phyloP scores from a whole-genome alignment of 495 filamentous ascomycete genomes.

The Penicillium silybi region DNA sequence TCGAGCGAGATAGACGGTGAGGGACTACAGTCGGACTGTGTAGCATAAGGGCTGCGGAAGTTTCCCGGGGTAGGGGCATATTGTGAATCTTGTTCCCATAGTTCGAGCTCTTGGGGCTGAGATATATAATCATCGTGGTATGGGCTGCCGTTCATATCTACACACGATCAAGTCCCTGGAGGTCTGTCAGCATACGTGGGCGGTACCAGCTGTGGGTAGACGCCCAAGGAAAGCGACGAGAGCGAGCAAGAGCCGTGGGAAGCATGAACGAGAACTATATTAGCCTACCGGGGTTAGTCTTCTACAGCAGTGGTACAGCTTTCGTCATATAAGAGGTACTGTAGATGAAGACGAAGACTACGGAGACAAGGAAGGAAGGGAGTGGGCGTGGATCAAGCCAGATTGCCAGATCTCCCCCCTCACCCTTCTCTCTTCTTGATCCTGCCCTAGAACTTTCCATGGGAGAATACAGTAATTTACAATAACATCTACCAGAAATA shows the following conservation, averaged over 20 bases:
- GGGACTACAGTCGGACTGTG: background rate
- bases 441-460: background rate
- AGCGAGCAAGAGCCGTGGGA: background rate
- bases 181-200: background rate
- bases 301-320: background rate
- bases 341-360: background rate
- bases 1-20: background rate
- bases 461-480: conserved; percentile 1
- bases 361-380: background rate
- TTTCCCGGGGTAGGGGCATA: conserved; percentile 1
- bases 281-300: background rate
- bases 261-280: background rate
- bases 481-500: background rate
- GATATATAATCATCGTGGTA: background rate
- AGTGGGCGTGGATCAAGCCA: background rate
- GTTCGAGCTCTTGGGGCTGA: conserved; percentile 1
- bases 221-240: background rate
- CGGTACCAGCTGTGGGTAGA: background rate
- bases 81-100: background rate
- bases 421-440: background rate
- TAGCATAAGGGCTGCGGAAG: background rate
- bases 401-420: background rate
- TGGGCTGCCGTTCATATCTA: background rate
- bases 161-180: background rate
- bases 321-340: background rate